These are phyloP conservation scores for Chalara sp. DNA, from an alignment of 2,329 filamentous ascomycete species.

Conservation along the genomic window DNA sequence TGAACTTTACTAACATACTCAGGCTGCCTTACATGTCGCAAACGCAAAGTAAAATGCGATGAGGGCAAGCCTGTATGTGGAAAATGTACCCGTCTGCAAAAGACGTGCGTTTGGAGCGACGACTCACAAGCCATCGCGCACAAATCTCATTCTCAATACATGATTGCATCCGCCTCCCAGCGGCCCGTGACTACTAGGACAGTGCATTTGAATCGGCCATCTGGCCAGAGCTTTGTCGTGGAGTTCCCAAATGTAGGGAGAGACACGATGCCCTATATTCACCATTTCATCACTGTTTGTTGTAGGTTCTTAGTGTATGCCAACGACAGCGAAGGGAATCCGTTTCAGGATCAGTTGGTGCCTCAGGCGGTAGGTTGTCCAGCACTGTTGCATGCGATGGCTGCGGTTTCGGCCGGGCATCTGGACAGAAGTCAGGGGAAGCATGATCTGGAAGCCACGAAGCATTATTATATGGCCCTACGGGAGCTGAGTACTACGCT, in stretches of 20 bases:
- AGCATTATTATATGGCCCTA: constrained; percentile 22
- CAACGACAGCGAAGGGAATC: constrained; percentile 25
- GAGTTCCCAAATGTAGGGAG: constrained; percentile 23
- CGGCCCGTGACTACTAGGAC: neutral
- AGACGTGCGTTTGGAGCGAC: constrained; percentile 23
- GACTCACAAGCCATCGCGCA: constrained; percentile 17
- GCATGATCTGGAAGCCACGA: constrained; percentile 19
- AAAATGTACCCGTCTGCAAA: constrained; percentile 21
- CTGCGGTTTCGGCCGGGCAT: constrained; percentile 25
- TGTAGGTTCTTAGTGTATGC: constrained; percentile 23
- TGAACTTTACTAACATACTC: neutral
- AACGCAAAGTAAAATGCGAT: constrained; percentile 66
- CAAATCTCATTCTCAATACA: constrained; percentile 2
- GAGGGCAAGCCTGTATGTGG: constrained; percentile 59
- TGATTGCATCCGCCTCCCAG: neutral
- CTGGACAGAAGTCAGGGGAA: constrained; percentile 19
- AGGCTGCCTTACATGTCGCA: constrained; percentile 60
- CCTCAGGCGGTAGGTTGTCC: constrained; percentile 20
- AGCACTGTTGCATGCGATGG: constrained; percentile 24
- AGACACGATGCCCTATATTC: constrained; percentile 22
- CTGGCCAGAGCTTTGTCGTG: constrained; percentile 22
- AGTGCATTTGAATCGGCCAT: constrained; percentile 7
- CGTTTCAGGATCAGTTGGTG: constrained; percentile 23
- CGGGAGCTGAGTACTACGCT: constrained; percentile 18
- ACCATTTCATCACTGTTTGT: constrained; percentile 26